Conservation (phyloP, 2,329 filamentous ascomycete genomes). For the Beauveria caledonica region DNA sequence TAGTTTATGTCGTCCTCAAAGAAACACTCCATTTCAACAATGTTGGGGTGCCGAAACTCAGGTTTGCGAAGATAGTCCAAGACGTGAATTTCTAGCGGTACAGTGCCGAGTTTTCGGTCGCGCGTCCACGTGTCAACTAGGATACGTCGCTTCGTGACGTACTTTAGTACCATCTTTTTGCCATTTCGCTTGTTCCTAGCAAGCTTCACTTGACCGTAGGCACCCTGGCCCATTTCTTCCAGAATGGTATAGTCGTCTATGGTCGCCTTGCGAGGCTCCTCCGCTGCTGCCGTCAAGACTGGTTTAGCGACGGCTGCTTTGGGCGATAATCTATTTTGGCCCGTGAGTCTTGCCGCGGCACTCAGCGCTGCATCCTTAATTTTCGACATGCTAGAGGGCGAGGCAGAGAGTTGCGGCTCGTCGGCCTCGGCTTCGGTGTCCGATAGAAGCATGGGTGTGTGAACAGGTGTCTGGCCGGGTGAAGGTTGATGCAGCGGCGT, state of each 20-base stretch:
- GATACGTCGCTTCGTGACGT: slow-evolving; percentile 93
- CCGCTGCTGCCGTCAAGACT: slow-evolving; percentile 21
- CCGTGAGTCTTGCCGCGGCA: slow-evolving; percentile 46
- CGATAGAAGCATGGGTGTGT: slow-evolving; percentile 50
- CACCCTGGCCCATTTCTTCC: slow-evolving; percentile 97
- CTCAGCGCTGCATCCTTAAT: slow-evolving; percentile 48
- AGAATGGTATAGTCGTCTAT: slow-evolving; percentile 88
- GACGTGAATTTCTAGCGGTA: slow-evolving; percentile 94
- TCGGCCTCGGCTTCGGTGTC: slow-evolving; percentile 38
- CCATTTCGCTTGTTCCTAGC: slow-evolving; percentile 73
- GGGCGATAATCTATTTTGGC: slow-evolving; percentile 26
- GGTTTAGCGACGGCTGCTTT: slow-evolving; percentile 24
- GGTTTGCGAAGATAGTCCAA: slow-evolving; percentile 82
- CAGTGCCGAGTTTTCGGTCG: slow-evolving; percentile 84
- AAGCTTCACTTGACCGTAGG: slow-evolving; percentile 95
- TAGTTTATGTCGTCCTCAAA: slow-evolving; percentile 84
- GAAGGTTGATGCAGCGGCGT: slow-evolving; percentile 74
- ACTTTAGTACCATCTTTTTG: slow-evolving; percentile 90
- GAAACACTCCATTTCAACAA: slow-evolving; percentile 66
- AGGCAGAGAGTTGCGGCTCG: slow-evolving; percentile 31
- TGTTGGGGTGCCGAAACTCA: slow-evolving; percentile 57
- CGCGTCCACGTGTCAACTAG: slow-evolving; percentile 97
- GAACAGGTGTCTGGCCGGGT: slow-evolving; percentile 58
- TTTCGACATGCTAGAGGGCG: slow-evolving; percentile 42
- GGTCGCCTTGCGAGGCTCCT: slow-evolving; percentile 58